Base-by-base conservation (phyloP, 257 asterid genomes). In the Solanum chaucha region DNA sequence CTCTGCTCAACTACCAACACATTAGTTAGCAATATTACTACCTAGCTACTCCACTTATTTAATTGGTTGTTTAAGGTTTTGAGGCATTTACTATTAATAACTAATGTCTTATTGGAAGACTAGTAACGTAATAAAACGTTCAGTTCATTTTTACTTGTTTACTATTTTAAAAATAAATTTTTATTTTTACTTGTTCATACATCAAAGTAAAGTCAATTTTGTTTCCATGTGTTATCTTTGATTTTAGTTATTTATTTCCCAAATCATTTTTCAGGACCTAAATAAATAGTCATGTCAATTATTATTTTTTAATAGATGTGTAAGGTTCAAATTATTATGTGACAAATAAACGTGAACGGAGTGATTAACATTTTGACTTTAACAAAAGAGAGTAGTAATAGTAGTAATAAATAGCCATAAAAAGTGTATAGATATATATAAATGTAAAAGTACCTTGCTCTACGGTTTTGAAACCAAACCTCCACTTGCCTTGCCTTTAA, bases 391-490 rank as follows among this genome's bases (percentile, higher is more conserved):
- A n/a, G 11, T 7, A 58, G 65, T 19, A 8, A 1, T 58, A 58
- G 24, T 55, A 19, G 24, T 32, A 28, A 59, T 59, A 22, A 22
- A 61, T 61, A 61, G 5, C 5, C 14, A 61, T 61, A 61, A 61
- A 61, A 59, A 19, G 9, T 55, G 68, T 22, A 22, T 22, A 61
- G 8, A 51, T 61, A 61, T 9, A 22, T 48, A 48, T 48, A 48
- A 2, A 51, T 22, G 10, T 67, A 67, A 38, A 10, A 0, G 11
- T 92, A 95, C 98, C 98, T 95, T 92, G 98, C 98, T 90, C 98
- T 91, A 72, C 97, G 98, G 92, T 95, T 95, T 90, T 95, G 98
- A 93, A 94, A 95, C 98, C 98, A 95, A 58, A 95, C 98, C 92
- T 95, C 98, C 28, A 95, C 98, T 88, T 95, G 98, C 87, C 98